These are phyloP conservation scores for Ceratocystis eucalypticola DNA, from an alignment of 2,329 filamentous ascomycete species.

Conservation along the genomic window DNA sequence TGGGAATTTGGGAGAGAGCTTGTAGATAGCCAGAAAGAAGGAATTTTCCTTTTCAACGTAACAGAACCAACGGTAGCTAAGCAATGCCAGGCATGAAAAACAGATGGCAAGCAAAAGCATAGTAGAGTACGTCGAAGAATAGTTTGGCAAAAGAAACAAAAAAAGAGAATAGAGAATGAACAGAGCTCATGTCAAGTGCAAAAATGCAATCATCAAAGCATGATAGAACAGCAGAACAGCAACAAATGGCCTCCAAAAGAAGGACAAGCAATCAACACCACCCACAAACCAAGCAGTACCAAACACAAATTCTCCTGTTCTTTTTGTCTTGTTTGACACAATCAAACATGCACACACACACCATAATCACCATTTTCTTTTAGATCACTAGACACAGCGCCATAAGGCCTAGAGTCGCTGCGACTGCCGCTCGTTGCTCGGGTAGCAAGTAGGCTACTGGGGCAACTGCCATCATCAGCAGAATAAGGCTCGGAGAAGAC, in stretches of 20 bases:
- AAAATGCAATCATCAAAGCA: background rate
- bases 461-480: constrained; percentile 7
- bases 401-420: constrained; percentile 3
- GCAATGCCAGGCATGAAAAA: background rate
- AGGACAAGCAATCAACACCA: background rate
- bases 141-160: background rate
- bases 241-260: background rate
- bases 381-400: constrained; percentile 11
- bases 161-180: background rate
- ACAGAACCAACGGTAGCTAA: background rate
- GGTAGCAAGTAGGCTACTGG: constrained; percentile 3
- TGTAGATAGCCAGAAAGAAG: constrained; percentile 3
- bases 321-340: constrained; percentile 4
- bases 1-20: constrained; percentile 3
- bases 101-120: background rate
- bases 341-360: constrained; percentile 8
- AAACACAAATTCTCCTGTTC: background rate
- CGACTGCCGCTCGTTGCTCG: constrained; percentile 6
- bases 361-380: constrained; percentile 6
- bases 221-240: constrained; percentile 1
- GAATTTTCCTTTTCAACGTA: background rate
- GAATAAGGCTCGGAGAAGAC: background rate
- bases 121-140: background rate
- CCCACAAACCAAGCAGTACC: constrained; percentile 7
- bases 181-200: background rate